phyloP scores from a whole-genome alignment of 495 filamentous ascomycete species.

The Pyrenula massariospora region DNA sequence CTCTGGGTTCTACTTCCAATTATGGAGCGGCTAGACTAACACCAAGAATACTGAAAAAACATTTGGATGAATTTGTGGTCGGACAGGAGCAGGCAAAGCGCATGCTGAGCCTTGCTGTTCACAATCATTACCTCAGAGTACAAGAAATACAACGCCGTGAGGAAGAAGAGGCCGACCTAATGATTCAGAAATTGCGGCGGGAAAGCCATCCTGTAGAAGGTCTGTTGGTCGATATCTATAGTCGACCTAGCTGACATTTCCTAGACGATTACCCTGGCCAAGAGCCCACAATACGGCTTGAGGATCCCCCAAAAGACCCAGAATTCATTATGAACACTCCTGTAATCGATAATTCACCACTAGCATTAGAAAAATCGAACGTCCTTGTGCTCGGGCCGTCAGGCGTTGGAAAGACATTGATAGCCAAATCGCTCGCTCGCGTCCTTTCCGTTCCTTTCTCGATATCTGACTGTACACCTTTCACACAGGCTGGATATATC shows the following conservation, averaged over 20 bases:
- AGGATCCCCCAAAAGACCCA: constrained; percentile 15
- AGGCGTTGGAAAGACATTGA: constrained; percentile 93
- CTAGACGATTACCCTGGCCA: constrained; percentile 77
- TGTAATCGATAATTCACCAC: constrained; percentile 43
- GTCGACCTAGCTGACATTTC: neutral
- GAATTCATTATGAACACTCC: constrained; percentile 21
- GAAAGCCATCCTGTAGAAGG: constrained; percentile 47
- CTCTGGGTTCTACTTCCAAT: constrained; percentile 41
- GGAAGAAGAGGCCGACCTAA: constrained; percentile 60
- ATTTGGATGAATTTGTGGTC: constrained; percentile 91
- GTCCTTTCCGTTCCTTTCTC: constrained; percentile 89
- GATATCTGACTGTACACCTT: constrained; percentile 94
- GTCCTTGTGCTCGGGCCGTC: constrained; percentile 87
- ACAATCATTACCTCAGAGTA: constrained; percentile 89
- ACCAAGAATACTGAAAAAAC: constrained; percentile 72
- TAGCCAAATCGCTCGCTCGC: constrained; percentile 70
- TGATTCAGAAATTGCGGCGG: constrained; percentile 34
- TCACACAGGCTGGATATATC: constrained; percentile 95
- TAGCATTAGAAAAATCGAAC: constrained; percentile 92
- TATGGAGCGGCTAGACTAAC: constrained; percentile 64
- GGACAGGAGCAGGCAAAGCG: constrained; percentile 96
- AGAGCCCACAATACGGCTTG: constrained; percentile 40
- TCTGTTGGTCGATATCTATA: constrained; percentile 13
- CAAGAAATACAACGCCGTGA: constrained; percentile 65
- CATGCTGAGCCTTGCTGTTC: constrained; percentile 84